phyloP scores from a whole-genome alignment of 2,329 filamentous ascomycete genomes.

The Neonectria faginata region DNA sequence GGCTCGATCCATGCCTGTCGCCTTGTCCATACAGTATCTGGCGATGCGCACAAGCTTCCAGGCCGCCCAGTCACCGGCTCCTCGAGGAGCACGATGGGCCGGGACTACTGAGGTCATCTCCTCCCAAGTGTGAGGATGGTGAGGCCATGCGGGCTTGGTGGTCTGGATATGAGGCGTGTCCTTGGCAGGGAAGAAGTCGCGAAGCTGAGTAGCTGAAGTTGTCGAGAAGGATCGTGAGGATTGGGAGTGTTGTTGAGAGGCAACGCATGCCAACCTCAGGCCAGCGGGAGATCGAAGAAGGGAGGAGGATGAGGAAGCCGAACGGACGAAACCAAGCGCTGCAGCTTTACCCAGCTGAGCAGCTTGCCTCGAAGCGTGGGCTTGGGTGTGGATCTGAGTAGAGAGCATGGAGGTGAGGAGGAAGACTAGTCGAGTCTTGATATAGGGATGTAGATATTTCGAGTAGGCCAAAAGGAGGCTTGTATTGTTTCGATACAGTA shows the following conservation, averaged over 20 bases:
- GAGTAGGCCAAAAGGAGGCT: slow-evolving; percentile 7
- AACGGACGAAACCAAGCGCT: slow-evolving; percentile 37
- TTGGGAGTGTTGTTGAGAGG: slow-evolving; percentile 37
- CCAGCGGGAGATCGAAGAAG: slow-evolving; percentile 24
- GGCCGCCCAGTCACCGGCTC: slow-evolving; percentile 81
- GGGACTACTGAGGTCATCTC: slow-evolving; percentile 82
- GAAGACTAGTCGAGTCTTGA: slow-evolving; percentile 27
- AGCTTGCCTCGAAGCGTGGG: slow-evolving; percentile 42
- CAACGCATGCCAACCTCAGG: slow-evolving; percentile 31
- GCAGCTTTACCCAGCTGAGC: slow-evolving; percentile 43
- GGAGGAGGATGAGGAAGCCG: slow-evolving; percentile 29
- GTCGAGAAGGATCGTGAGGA: slow-evolving; percentile 60
- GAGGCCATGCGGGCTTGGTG: slow-evolving; percentile 75
- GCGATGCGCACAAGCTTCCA: slow-evolving; percentile 80
- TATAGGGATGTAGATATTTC: not conserved
- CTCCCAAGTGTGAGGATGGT: slow-evolving; percentile 79
- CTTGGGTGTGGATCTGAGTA: slow-evolving; percentile 39
- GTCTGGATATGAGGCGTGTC: slow-evolving; percentile 71
- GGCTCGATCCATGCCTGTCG: slow-evolving; percentile 77
- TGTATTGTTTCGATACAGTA: slow-evolving; percentile 22
- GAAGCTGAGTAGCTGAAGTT: slow-evolving; percentile 58
- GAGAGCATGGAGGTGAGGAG: slow-evolving; percentile 44
- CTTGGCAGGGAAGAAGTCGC: slow-evolving; percentile 72
- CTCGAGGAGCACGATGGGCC: slow-evolving; percentile 80
- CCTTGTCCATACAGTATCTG: slow-evolving; percentile 83